Evolutionary conservation across 2,329 filamentous ascomycete species (phyloP), one percentile per base, ranked within the genome.

Genomic region (Emmonsiellopsis sp.): DNA sequence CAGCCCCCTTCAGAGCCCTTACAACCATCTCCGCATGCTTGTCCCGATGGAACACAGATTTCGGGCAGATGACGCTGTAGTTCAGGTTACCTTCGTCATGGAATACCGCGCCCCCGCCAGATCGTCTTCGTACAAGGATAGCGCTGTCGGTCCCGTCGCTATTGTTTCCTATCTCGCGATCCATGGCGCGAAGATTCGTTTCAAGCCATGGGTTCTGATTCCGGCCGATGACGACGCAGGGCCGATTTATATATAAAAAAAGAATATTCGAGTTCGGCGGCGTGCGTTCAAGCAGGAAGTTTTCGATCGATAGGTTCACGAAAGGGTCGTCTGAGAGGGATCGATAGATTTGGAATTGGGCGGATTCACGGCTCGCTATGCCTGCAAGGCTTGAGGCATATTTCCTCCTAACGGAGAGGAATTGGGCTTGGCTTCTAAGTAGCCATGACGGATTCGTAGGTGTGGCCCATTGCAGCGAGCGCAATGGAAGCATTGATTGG

Each of bases 121-220:
- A 91, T 50, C 92, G 82, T 15, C 93, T 81, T 10, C 93, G 84
- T 5, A 98, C 88, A 10, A 95, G 82, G 54, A 80, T 72, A 2
- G 81, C 73, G 11, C 70, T 73, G 57, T 56, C 62, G 45, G 13
- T 61, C 55, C 7, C 43, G 46, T 41, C n/a, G 16, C n/a, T 10
- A 10, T 11, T 55, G 35, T 48, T 13, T 45, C 31, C 9, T 52
- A 26, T 57, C 43, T 58, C 62, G 35, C 58, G 67, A 59, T 63
- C 72, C 63, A 95, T 73, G 1, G 82, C 75, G 9, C 41, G 57
- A 13, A 96, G 78, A 66, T 95, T 88, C 57, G 89, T 84, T 73
- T 98, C 93, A 7, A 89, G 78, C 93, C 92, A 98, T 52, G 93
- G 93, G 68, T 98, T 98, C 74, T 98, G 93, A 69, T 98, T 98